A percentile compares a stretch with the other conserved stretches of the same genome.
Evolutionary conservation across 805 yeast genomes (phyloP).

Genomic region (Lipomyces yamanashiensis): DNA sequence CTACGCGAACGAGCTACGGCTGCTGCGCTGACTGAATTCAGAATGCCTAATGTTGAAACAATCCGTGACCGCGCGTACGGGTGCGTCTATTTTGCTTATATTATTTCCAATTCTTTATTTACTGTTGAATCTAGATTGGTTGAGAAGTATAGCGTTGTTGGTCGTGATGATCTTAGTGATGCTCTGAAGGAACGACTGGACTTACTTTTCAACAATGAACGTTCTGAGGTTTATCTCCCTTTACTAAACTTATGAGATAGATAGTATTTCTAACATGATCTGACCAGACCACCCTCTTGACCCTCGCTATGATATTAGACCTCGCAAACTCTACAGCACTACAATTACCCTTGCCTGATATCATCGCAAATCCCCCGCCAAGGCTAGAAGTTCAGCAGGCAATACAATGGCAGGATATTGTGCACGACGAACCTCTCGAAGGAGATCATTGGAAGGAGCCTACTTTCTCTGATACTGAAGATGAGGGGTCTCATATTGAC

Average conservation of each 20-base stretch:
- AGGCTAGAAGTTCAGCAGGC: background rate
- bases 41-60: conserved; percentile 17
- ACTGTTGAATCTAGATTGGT: conserved; percentile 26
- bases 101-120: background rate
- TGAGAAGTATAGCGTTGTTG: conserved; percentile 42
- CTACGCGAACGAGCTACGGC: conserved; percentile 19
- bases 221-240: conserved; percentile 26
- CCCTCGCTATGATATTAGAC: conserved; percentile 36
- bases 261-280: background rate
- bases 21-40: conserved; percentile 1
- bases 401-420: conserved; percentile 40
- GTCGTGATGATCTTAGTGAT: conserved; percentile 42
- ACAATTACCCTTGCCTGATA: conserved; percentile 15
- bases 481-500: conserved; percentile 1
- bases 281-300: conserved; percentile 4
- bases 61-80: conserved; percentile 22
- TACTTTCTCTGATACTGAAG: conserved; percentile 20
- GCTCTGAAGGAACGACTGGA: conserved; percentile 39
- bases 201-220: conserved; percentile 20
- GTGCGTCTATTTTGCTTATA: conserved; percentile 1
- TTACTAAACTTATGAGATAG: background rate
- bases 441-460: conserved; percentile 43
- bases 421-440: conserved; percentile 40
- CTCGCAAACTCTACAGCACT: conserved; percentile 32
- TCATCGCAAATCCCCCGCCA: conserved; percentile 8